These are phyloP conservation scores for Marasmius fiardii DNA, from an alignment of 1,284 basidiomycete genomes.

Conservation along the genomic window DNA sequence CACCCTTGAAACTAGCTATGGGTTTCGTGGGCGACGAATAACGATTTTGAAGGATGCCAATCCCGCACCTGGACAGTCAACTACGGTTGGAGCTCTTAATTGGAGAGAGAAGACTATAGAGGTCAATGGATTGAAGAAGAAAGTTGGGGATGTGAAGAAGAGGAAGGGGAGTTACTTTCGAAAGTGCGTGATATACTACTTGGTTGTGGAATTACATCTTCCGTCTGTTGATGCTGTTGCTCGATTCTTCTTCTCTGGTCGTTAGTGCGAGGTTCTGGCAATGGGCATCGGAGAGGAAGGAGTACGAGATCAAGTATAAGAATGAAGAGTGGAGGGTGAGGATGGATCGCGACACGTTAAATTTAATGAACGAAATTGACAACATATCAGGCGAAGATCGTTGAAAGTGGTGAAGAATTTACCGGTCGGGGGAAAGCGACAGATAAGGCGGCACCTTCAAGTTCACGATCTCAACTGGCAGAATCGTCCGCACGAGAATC, in stretches of 20 bases:
- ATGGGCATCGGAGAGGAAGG: slow-evolving; percentile 38
- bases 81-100: slow-evolving; percentile 38
- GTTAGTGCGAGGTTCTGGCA: slow-evolving; percentile 37
- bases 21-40: slow-evolving; percentile 35
- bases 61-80: slow-evolving; percentile 26
- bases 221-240: neutral
- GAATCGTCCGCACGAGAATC: neutral
- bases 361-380: too few relatives aligned
- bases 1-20: slow-evolving; percentile 35
- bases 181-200: slow-evolving; percentile 23
- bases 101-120: slow-evolving; percentile 45
- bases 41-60: slow-evolving; percentile 43
- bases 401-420: neutral
- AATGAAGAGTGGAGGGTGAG: slow-evolving; percentile 39
- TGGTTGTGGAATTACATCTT: too few relatives aligned
- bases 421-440: neutral
- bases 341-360: too few relatives aligned
- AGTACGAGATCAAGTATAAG: slow-evolving; percentile 37
- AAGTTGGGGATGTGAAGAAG: slow-evolving; percentile 33
- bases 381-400: neutral
- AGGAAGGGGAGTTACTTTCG: slow-evolving; percentile 29
- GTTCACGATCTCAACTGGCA: neutral
- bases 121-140: slow-evolving; percentile 34
- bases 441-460: too few relatives aligned
- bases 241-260: slow-evolving; percentile 1